A percentile compares a stretch with the other conserved stretches of the same genome.
Evolutionary conservation across 2,329 filamentous ascomycete genomes (phyloP).

Genomic region (Cytospora piceicola): DNA sequence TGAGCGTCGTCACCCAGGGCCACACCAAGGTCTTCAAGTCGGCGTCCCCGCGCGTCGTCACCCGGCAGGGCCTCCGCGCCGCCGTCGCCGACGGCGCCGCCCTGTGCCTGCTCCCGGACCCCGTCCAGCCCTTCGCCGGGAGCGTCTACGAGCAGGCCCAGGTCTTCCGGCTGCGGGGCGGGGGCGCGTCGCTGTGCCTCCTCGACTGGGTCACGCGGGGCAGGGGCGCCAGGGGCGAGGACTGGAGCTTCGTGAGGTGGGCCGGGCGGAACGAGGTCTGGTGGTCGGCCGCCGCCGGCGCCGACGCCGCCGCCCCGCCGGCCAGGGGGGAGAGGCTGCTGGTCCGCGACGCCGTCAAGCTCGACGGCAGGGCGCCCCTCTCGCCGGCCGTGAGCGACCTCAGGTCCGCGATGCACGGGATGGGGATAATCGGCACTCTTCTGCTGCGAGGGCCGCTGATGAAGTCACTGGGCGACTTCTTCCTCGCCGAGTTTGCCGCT

Average conservation of each 20-base stretch:
- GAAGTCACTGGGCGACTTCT: conserved; percentile 68
- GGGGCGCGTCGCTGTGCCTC: conserved; percentile 70
- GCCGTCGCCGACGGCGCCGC: conserved; percentile 55
- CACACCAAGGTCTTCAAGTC: conserved; percentile 97
- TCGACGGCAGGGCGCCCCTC: conserved; percentile 54
- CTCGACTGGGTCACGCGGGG: conserved; percentile 96
- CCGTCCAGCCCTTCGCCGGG: conserved; percentile 85
- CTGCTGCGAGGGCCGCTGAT: conserved; percentile 78
- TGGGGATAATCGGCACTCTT: conserved; percentile 82
- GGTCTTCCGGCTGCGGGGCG: conserved; percentile 65
- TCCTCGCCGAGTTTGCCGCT: conserved; percentile 76
- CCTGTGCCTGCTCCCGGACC: conserved; percentile 79
- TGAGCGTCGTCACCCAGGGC: conserved; percentile 72
- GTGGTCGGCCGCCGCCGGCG: conserved; percentile 44
- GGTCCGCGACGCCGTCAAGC: conserved; percentile 81
- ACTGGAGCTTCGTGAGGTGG: conserved; percentile 84
- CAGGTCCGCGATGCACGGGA: conserved; percentile 69
- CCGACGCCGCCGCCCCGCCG: conserved; percentile 34
- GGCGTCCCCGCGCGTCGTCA: conserved; percentile 55
- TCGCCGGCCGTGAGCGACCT: conserved; percentile 42
- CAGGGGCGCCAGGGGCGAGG: conserved; percentile 79
- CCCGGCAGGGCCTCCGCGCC: conserved; percentile 60
- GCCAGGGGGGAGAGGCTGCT: conserved; percentile 62
- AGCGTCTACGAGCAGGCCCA: conserved; percentile 87
- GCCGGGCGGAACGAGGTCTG: conserved; percentile 89